Conservation (phyloP, 2,329 filamentous ascomycete species). For the Cladophialophora exuberans region DNA sequence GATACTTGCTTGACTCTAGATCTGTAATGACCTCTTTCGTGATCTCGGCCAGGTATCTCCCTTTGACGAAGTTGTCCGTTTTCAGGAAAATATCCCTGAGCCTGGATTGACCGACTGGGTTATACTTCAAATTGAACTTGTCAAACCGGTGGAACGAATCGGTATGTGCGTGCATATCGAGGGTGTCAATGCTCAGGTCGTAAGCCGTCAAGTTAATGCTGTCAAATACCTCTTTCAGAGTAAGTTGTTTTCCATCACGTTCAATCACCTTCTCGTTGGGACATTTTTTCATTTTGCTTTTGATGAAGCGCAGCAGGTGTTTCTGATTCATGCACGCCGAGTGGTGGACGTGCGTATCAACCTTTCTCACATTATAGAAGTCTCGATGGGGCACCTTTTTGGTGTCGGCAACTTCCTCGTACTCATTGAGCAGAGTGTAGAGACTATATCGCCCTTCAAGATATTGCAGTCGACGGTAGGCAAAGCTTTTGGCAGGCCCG, state of each 20-base stretch:
- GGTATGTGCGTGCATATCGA: conserved; percentile 99
- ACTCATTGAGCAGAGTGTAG: conserved; percentile 90
- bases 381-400: conserved; percentile 97
- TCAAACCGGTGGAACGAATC: conserved; percentile 99
- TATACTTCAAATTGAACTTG: conserved; percentile 99
- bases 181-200: conserved; percentile 94
- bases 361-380: conserved; percentile 98
- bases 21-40: conserved; percentile 98
- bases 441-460: conserved; percentile 97
- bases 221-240: conserved; percentile 89
- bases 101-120: conserved; percentile 92
- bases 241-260: conserved; percentile 89
- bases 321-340: conserved; percentile 99
- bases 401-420: conserved; percentile 96
- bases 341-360: conserved; percentile 98
- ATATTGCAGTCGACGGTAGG: conserved; percentile 91
- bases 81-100: conserved; percentile 98
- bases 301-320: conserved; percentile 96
- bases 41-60: conserved; percentile 93
- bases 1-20: conserved; percentile 97
- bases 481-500: conserved; percentile 95
- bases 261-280: conserved; percentile 92
- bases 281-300: conserved; percentile 99
- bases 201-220: conserved; percentile 98
- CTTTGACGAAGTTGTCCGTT: conserved; percentile 96